Evolutionary conservation across 2,329 filamentous ascomycete species (phyloP).

Genomic region (Dothiorella sarmentorum): DNA sequence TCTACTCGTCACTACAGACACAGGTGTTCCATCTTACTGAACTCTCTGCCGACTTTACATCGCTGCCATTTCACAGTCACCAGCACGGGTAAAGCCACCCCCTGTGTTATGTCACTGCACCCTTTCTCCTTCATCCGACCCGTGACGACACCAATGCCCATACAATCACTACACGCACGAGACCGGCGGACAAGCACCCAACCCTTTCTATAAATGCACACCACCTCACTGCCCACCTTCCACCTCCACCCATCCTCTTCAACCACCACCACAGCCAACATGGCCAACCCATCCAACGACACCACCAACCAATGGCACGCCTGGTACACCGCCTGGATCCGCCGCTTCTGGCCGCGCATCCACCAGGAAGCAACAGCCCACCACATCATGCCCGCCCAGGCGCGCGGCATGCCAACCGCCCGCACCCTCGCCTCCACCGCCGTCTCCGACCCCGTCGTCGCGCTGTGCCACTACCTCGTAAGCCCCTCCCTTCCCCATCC

Average conservation of each 20-base stretch:
- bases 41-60: too few species aligned
- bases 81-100: too few species aligned
- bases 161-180: too few species aligned
- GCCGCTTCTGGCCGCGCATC: background rate
- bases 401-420: background rate
- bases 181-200: too few species aligned
- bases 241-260: background rate
- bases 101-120: too few species aligned
- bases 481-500: background rate
- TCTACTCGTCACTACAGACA: too few species aligned
- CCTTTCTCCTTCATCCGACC: too few species aligned
- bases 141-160: too few species aligned
- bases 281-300: background rate
- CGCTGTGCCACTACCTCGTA: constrained; percentile 5
- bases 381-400: background rate
- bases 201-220: too few species aligned
- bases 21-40: too few species aligned
- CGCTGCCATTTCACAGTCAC: too few species aligned
- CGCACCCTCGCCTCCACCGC: background rate
- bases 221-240: background rate
- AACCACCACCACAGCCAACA: too few species aligned
- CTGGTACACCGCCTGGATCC: background rate
- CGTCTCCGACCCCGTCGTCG: background rate
- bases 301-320: background rate
- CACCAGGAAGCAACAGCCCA: constrained; percentile 2